A percentile compares a stretch with the other conserved stretches of the same genome.
phyloP scores from a whole-genome alignment of 768 basidiomycete genomes.

The Tulasnella calospora region DNA sequence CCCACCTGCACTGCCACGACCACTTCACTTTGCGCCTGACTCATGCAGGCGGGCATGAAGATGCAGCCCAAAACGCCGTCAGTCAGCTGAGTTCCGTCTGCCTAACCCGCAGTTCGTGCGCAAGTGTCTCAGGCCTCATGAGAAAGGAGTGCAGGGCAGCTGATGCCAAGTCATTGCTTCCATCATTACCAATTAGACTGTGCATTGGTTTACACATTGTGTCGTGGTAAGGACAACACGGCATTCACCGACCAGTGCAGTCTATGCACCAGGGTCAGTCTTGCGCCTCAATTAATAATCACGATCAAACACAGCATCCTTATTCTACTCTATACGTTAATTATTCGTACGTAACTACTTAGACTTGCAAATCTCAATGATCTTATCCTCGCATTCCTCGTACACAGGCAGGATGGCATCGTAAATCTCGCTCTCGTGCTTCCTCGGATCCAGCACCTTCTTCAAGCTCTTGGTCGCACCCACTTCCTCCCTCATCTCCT shows the following conservation, averaged over 20 bases:
- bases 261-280: background rate
- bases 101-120: background rate
- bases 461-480: conserved; percentile 43
- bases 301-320: conserved; percentile 10
- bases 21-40: background rate
- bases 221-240: background rate
- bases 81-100: background rate
- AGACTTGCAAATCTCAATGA: conserved; percentile 34
- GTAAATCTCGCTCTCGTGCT: conserved; percentile 48
- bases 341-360: background rate
- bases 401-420: conserved; percentile 51
- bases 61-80: background rate
- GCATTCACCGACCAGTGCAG: background rate
- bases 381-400: conserved; percentile 52
- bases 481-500: conserved; percentile 51
- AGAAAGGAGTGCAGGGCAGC: background rate
- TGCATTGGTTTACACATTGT: background rate
- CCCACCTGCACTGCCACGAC: background rate
- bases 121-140: background rate
- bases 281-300: background rate
- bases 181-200: background rate
- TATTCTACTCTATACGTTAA: background rate
- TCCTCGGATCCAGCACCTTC: conserved; percentile 56
- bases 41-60: background rate
- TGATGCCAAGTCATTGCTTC: background rate